Percentiles rank a stretch among this genome's conserved stretches.
phyloP scores from a whole-genome alignment of 2,329 filamentous ascomycete species.

The Cladorrhinum sp. region DNA sequence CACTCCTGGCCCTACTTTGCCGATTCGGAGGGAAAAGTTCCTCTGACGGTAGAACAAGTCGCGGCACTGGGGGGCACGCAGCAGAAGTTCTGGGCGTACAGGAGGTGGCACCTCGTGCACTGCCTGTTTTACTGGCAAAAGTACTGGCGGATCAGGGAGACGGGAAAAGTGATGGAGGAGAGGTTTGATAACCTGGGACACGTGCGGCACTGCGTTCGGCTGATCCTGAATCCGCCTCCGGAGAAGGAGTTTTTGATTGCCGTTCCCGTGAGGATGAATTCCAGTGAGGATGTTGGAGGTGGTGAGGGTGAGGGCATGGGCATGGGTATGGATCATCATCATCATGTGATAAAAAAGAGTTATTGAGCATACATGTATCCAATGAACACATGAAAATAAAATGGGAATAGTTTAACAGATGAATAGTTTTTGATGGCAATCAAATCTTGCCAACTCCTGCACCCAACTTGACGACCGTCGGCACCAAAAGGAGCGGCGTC shows the following conservation, averaged over 20 bases:
- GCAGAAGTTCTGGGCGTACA: slow-evolving; percentile 22
- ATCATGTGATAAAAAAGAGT: no score
- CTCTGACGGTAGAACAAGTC: slow-evolving; percentile 14
- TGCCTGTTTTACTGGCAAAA: slow-evolving; percentile 37
- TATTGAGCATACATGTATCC: no score
- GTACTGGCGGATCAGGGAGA: slow-evolving; percentile 13
- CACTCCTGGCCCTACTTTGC: slow-evolving; percentile 32
- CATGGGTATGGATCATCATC: no score
- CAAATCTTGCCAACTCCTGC: slow-evolving; percentile 45
- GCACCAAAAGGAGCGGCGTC: slow-evolving; percentile 43
- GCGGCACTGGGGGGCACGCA: neutral
- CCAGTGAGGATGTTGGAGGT: neutral
- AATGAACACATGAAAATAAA: no score
- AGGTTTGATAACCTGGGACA: slow-evolving; percentile 23
- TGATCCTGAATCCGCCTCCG: slow-evolving; percentile 14
- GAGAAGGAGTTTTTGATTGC: slow-evolving; percentile 1
- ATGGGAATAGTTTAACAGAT: no score
- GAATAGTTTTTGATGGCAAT: no score
- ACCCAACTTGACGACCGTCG: slow-evolving; percentile 41
- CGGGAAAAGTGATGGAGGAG: slow-evolving; percentile 25
- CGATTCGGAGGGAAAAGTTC: slow-evolving; percentile 24
- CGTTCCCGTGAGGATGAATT: slow-evolving; percentile 12
- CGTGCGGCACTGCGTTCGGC: slow-evolving; percentile 11
- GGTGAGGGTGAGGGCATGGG: neutral
- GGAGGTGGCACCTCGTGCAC: slow-evolving; percentile 33